A percentile compares a stretch with the other conserved stretches of the same genome.
phyloP scores from a whole-genome alignment of 148 eudicot genomes.

The Nepenthes mirabilis region DNA sequence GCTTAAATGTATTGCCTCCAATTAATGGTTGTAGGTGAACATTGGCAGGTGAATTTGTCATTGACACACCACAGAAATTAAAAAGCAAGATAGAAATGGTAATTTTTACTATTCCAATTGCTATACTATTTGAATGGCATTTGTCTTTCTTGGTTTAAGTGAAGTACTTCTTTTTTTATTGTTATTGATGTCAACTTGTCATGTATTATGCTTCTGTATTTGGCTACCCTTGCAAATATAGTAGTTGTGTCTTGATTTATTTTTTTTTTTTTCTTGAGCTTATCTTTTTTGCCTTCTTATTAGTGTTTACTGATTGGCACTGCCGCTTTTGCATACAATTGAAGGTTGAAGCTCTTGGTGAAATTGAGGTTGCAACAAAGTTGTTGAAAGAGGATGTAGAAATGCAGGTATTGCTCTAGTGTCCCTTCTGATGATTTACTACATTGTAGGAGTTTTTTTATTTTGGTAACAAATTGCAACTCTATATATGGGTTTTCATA shows the following conservation, averaged over 20 bases:
- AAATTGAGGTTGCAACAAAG: constrained; percentile 89
- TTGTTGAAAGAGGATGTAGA: constrained; percentile 52
- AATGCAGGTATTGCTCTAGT: constrained; percentile 27
- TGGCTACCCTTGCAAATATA: too few species aligned
- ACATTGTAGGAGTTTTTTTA: background rate
- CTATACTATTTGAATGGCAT: background rate
- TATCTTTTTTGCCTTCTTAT: background rate
- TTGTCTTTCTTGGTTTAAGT: background rate
- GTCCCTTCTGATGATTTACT: background rate
- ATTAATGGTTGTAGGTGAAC: constrained; percentile 4
- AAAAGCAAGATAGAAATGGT: constrained; percentile 93
- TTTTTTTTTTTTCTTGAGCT: too few species aligned
- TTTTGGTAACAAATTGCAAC: background rate
- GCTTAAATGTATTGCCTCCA: background rate
- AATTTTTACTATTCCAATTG: constrained; percentile 8
- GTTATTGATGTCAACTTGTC: too few species aligned
- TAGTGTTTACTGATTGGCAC: background rate
- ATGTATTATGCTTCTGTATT: too few species aligned
- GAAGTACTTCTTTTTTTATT: too few species aligned
- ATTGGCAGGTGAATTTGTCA: constrained; percentile 82
- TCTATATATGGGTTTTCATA: too few species aligned
- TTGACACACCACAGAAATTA: constrained; percentile 90
- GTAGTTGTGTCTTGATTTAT: too few species aligned
- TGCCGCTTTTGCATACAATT: constrained; percentile 7
- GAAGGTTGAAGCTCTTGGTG: constrained; percentile 95